These are phyloP conservation scores for Stenogyne calaminthoides DNA, from an alignment of 305 asterid species.

Conservation along the genomic window DNA sequence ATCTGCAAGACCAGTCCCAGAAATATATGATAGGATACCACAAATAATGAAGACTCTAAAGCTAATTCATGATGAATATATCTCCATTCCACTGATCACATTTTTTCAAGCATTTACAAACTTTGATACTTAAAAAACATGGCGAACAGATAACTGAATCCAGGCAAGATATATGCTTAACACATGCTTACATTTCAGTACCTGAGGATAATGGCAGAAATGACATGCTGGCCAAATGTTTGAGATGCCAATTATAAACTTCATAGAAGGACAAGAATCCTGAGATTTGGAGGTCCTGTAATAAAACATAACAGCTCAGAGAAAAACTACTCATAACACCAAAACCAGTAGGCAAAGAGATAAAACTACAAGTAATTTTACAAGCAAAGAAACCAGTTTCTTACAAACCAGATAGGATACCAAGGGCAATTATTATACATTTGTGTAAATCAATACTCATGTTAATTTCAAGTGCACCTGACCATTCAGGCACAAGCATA, in stretches of 20 bases:
- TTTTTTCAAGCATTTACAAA: background rate
- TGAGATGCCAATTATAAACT: constrained; percentile 8
- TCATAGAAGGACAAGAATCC: constrained; percentile 9
- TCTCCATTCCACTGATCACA: constrained; percentile 3
- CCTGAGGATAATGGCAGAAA: background rate
- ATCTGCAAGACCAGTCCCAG: background rate
- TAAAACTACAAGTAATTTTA: background rate
- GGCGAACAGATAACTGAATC: background rate
- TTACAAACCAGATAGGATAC: background rate
- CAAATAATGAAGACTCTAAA: no score
- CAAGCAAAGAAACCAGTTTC: constrained; percentile 12
- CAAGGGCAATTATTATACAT: constrained; percentile 8
- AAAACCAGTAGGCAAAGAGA: background rate
- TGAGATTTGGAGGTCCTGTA: constrained; percentile 25
- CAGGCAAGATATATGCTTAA: background rate
- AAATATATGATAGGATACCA: no score
- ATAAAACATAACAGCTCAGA: constrained; percentile 15
- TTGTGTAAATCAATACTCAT: background rate
- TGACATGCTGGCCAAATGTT: background rate
- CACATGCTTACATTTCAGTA: background rate
- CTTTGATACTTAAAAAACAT: constrained; percentile 1
- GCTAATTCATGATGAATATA: background rate
- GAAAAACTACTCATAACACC: background rate
- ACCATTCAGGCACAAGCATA: background rate
- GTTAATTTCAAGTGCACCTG: background rate